Base-by-base conservation (phyloP, 306 rosid species). In the Quercus alba region DNA sequence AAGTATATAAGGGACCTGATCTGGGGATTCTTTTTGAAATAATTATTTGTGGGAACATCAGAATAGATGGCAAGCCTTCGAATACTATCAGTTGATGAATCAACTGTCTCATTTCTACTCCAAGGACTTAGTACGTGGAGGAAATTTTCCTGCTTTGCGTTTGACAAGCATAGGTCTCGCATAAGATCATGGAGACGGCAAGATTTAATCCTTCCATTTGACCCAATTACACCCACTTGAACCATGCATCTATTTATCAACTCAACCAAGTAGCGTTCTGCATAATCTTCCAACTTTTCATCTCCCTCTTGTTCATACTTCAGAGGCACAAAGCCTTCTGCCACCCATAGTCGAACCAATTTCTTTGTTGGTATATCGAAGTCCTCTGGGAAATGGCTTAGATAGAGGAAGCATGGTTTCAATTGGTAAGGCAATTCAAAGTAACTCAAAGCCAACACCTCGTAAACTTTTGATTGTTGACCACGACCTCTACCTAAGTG, bases 351-450 rank as follows among this genome's bases (percentile, higher is more conserved):
- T 49, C 70, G 80, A 31, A 85, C 80, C 38, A 90, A 28, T 73
- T 76, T 82, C 25, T 80, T 86, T 28, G 69, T 76, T 18, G 81
- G 86, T 73, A 90, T 82, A 74, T 88, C 89, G 11, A 18, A 81
- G 64, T 88, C 90, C 81, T 88, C 91, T 6, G 90, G 94, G n/a
- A 86, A 90, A 33, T 87, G 87, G 67, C 89, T 70, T 26, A 88
- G 46, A 70, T 88, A 83, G 23, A 88, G 78, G 55, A 90, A 86
- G 30, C 94, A 90, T 15, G 83, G 87, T 74, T 90, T 90, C 30
- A 90, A 64, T 10, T 81, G 79, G 68, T 20, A 72, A 33, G 91
- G 90, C 80, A 90, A 67, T 25, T 84, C 84, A 38, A 78, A 63
- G 38, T 86, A 88, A 76, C 90, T 88, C 41, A 88, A 75, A 79